Evolutionary conservation across 2,329 filamentous ascomycete genomes (phyloP).

Genomic region (Phyllosticta citriasiana): DNA sequence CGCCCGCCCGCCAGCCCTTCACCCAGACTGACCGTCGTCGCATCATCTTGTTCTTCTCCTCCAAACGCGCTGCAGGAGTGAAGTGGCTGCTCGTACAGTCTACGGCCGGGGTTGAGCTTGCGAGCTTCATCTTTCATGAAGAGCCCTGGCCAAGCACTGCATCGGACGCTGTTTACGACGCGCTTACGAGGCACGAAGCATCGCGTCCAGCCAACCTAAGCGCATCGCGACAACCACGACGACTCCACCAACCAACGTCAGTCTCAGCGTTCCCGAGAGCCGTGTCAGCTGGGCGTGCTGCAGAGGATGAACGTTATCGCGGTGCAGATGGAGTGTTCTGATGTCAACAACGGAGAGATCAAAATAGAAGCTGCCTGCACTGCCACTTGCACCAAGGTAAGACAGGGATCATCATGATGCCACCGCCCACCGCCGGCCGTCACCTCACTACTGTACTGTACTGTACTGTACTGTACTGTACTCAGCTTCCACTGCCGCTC

Average conservation of each 20-base stretch:
- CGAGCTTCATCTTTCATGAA: not conserved
- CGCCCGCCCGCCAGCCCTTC: too few species aligned
- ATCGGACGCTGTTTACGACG: not conserved
- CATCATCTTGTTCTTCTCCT: not conserved
- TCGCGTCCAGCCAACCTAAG: too few species aligned
- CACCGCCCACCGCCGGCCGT: not conserved
- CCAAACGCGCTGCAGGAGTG: not conserved
- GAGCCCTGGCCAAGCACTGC: not conserved
- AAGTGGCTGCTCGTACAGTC: not conserved
- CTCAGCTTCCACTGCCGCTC: not conserved
- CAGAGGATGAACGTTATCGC: not conserved
- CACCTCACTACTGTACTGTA: not conserved
- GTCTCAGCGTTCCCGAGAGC: not conserved
- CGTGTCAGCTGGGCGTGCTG: not conserved
- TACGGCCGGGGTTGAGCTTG: not conserved
- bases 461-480: not conserved
- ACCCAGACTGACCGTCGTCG: not conserved
- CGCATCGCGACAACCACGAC: not conserved
- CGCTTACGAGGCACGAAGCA: not conserved
- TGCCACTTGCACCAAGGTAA: not conserved
- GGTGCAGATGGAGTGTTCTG: not conserved
- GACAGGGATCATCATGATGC: not conserved
- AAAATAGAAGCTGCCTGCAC: not conserved
- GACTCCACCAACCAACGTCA: not conserved
- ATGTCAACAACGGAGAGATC: not conserved